Conservation (phyloP, 2,329 filamentous ascomycete species). For the Fusarium pseudocircinatum region DNA sequence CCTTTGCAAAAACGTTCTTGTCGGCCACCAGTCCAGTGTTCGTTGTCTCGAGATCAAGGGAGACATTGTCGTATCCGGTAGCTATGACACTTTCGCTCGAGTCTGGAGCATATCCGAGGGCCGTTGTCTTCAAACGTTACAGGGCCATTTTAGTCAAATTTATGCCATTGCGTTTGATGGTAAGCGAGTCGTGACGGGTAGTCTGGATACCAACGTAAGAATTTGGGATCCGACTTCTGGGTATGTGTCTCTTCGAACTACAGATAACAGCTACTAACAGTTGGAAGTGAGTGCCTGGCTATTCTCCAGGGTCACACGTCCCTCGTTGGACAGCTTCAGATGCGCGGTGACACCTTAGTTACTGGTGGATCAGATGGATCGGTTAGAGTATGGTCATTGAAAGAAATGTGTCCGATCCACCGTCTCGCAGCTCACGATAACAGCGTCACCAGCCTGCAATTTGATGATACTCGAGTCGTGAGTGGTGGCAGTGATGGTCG, state of each 20-base stretch:
- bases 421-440: slow-evolving; percentile 96
- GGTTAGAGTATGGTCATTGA: slow-evolving; percentile 94
- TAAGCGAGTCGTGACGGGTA: slow-evolving; percentile 90
- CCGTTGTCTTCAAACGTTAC: slow-evolving; percentile 86
- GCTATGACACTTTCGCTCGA: slow-evolving; percentile 95
- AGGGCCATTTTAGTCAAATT: slow-evolving; percentile 97
- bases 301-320: slow-evolving; percentile 97
- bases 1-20: slow-evolving; percentile 87
- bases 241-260: slow-evolving; percentile 60
- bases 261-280: slow-evolving; percentile 44
- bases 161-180: slow-evolving; percentile 99
- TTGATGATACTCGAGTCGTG: slow-evolving; percentile 94
- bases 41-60: slow-evolving; percentile 95
- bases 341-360: slow-evolving; percentile 93
- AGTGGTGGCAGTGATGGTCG: slow-evolving; percentile 97
- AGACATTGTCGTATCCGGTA: slow-evolving; percentile 96
- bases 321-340: slow-evolving; percentile 94
- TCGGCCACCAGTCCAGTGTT: slow-evolving; percentile 95
- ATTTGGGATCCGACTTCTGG: slow-evolving; percentile 95
- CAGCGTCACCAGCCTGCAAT: slow-evolving; percentile 96
- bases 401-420: slow-evolving; percentile 91
- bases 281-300: slow-evolving; percentile 77
- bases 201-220: slow-evolving; percentile 93
- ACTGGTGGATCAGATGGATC: slow-evolving; percentile 97
- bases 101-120: slow-evolving; percentile 99